Evolutionary conservation across 2,329 filamentous ascomycete species (phyloP).

Genomic region (Nemania diffusa): DNA sequence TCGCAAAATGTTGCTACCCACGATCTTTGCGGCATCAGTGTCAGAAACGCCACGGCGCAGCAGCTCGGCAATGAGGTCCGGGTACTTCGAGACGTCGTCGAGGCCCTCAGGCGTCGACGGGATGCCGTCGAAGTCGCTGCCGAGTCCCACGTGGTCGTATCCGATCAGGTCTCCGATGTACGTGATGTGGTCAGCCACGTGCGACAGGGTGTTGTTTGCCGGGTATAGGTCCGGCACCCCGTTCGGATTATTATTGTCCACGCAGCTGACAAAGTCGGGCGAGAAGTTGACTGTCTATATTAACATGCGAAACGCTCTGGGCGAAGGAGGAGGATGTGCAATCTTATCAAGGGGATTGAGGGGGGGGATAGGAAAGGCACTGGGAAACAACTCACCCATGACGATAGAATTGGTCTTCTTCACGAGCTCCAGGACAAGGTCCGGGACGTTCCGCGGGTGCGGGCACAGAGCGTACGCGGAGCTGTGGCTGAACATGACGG

Average conservation of each 20-base stretch:
- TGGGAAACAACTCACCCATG: constrained; percentile 63
- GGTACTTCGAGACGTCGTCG: constrained; percentile 87
- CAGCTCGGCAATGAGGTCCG: constrained; percentile 79
- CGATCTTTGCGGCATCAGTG: constrained; percentile 76
- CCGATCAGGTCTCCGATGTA: constrained; percentile 87
- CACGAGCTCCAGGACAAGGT: constrained; percentile 81
- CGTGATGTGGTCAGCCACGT: constrained; percentile 82
- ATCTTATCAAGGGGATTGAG: background rate
- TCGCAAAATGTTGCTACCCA: constrained; percentile 81
- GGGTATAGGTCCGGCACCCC: constrained; percentile 76
- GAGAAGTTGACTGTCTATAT: constrained; percentile 75
- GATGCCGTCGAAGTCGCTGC: constrained; percentile 90
- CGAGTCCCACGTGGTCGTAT: constrained; percentile 87
- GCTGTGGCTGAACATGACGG: constrained; percentile 90
- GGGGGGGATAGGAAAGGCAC: background rate
- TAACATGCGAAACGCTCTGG: background rate
- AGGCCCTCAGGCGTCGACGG: constrained; percentile 73
- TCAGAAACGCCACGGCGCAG: constrained; percentile 79
- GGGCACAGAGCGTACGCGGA: constrained; percentile 83
- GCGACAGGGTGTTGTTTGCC: constrained; percentile 75
- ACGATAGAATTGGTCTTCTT: constrained; percentile 79
- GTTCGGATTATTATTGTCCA: constrained; percentile 64
- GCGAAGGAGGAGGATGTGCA: background rate
- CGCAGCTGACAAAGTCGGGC: constrained; percentile 84
- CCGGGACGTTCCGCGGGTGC: constrained; percentile 90